These are phyloP conservation scores for Aureobasidium sp. DNA, from an alignment of 2,329 filamentous ascomycete species.

Conservation along the genomic window DNA sequence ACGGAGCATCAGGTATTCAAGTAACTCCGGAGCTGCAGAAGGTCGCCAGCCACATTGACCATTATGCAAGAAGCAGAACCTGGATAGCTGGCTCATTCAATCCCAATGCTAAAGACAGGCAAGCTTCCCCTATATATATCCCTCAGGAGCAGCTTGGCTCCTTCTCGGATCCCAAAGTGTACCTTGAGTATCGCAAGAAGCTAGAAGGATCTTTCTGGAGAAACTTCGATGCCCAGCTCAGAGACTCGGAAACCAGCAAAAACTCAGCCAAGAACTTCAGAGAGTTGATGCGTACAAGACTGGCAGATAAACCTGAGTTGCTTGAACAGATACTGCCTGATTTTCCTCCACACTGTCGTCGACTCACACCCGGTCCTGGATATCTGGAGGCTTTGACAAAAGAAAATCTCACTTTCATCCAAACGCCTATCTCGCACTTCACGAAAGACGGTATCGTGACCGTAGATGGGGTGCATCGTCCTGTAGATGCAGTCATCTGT, in stretches of 20 bases:
- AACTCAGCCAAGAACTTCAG: slow-evolving; percentile 12
- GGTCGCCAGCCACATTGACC: slow-evolving; percentile 44
- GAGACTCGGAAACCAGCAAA: slow-evolving; percentile 31
- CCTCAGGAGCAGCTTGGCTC: slow-evolving; percentile 47
- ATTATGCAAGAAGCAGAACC: slow-evolving; percentile 58
- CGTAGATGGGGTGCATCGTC: slow-evolving; percentile 47
- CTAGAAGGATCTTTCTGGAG: slow-evolving; percentile 53
- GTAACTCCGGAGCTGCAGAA: slow-evolving; percentile 44
- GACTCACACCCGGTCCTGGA: slow-evolving; percentile 41
- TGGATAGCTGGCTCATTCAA: slow-evolving; percentile 61
- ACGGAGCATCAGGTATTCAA: slow-evolving; percentile 39
- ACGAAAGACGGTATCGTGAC: slow-evolving; percentile 54
- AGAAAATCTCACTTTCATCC: slow-evolving; percentile 45
- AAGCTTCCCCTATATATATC: slow-evolving; percentile 51
- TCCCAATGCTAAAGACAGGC: slow-evolving; percentile 36
- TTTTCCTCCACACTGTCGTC: slow-evolving; percentile 37
- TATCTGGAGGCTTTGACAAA: slow-evolving; percentile 31
- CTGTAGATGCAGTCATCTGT: slow-evolving; percentile 60
- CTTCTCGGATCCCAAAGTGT: slow-evolving; percentile 55
- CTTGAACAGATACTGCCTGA: slow-evolving; percentile 32
- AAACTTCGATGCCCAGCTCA: slow-evolving; percentile 34
- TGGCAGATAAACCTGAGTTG: slow-evolving; percentile 44
- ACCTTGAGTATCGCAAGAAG: slow-evolving; percentile 43
- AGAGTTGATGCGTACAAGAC: slow-evolving; percentile 44
- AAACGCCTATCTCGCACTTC: slow-evolving; percentile 49